phyloP scores from a whole-genome alignment of 768 basidiomycete species.

The Leccinum olivaceopallidum region DNA sequence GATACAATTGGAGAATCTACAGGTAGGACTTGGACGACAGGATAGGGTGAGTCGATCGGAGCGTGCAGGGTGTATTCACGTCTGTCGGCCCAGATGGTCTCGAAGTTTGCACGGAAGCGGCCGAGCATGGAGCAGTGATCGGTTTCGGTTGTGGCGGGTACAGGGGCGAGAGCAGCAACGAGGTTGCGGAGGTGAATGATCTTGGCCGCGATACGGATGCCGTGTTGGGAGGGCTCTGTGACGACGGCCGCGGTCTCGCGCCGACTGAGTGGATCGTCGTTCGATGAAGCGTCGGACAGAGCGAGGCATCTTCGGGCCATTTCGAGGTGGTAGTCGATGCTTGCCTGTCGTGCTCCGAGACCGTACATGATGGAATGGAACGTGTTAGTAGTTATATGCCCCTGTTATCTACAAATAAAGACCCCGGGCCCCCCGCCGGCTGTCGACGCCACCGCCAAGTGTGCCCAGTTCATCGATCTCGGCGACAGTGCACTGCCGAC shows the following conservation, averaged over 20 bases:
- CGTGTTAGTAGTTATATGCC: background rate
- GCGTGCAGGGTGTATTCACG: slow-evolving; percentile 4
- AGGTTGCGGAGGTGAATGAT: slow-evolving; percentile 23
- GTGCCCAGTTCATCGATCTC: background rate
- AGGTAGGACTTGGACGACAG: slow-evolving; percentile 4
- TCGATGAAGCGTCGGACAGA: background rate
- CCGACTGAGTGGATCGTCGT: background rate
- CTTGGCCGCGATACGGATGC: slow-evolving; percentile 22
- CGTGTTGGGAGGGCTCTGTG: slow-evolving; percentile 10
- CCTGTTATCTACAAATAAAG: background rate
- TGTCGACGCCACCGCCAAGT: slow-evolving; percentile 1
- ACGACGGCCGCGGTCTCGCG: background rate
- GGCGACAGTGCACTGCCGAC: background rate
- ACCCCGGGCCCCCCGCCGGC: slow-evolving; percentile 1
- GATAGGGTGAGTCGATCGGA: slow-evolving; percentile 5
- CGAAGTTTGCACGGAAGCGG: slow-evolving; percentile 22
- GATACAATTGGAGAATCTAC: slow-evolving; percentile 2
- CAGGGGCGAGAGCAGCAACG: slow-evolving; percentile 20
- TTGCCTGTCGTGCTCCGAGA: slow-evolving; percentile 18
- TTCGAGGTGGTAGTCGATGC: slow-evolving; percentile 24
- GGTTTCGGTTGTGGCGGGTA: slow-evolving; percentile 23
- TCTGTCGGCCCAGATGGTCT: slow-evolving; percentile 22
- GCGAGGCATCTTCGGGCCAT: slow-evolving; percentile 17
- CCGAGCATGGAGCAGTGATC: slow-evolving; percentile 17
- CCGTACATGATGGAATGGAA: slow-evolving; percentile 6